These are phyloP conservation scores for Nyssa sinensis DNA, from an alignment of 148 eudicot genomes.

Conservation along the genomic window DNA sequence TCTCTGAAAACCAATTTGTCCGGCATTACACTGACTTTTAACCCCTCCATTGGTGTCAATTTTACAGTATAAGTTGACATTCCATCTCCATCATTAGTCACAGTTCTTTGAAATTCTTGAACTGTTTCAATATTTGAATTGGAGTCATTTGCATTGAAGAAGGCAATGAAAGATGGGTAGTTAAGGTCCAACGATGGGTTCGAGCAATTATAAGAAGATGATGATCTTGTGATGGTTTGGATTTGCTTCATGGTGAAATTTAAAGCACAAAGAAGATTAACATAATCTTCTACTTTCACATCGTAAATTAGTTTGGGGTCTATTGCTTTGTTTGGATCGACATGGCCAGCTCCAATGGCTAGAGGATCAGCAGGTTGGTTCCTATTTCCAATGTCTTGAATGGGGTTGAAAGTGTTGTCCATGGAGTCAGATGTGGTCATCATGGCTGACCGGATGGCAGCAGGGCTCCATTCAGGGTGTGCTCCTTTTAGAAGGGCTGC, in stretches of 20 bases:
- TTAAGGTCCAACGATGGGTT: slow-evolving; percentile 38
- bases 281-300: slow-evolving; percentile 24
- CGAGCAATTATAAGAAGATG: slow-evolving; percentile 26
- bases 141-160: slow-evolving; percentile 18
- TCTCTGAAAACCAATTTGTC: slow-evolving; percentile 27
- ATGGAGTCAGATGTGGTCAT: slow-evolving; percentile 31
- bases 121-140: background rate
- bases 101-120: slow-evolving; percentile 29
- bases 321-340: slow-evolving; percentile 40
- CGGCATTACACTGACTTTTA: slow-evolving; percentile 33
- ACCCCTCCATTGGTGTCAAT: slow-evolving; percentile 18
- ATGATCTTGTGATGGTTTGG: slow-evolving; percentile 28
- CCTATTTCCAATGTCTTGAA: slow-evolving; percentile 20
- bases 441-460: slow-evolving; percentile 41
- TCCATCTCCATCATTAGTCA: slow-evolving; percentile 36
- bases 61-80: slow-evolving; percentile 23
- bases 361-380: slow-evolving; percentile 31
- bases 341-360: slow-evolving; percentile 41
- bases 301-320: slow-evolving; percentile 48
- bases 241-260: slow-evolving; percentile 32
- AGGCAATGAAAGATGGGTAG: slow-evolving; percentile 44
- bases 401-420: slow-evolving; percentile 29
- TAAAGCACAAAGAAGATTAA: slow-evolving; percentile 37
- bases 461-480: slow-evolving; percentile 39
- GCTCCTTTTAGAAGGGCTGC: slow-evolving; percentile 37